Conservation (phyloP, 2,329 filamentous ascomycete species). For the Botrytis porri region DNA sequence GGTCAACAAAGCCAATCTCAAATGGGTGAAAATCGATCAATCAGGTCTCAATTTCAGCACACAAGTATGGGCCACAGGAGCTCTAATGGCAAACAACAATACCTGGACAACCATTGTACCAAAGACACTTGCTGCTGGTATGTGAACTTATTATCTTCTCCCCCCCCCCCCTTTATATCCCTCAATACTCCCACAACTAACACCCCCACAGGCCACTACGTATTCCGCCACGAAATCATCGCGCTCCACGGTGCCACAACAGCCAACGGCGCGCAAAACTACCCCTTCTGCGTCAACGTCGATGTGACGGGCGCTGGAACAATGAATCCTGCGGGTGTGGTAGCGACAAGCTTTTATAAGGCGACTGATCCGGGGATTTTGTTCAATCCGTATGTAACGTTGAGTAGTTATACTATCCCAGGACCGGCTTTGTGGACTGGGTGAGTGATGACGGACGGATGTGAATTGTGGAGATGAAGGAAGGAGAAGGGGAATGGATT, state of each 20-base stretch:
- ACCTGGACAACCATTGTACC: conserved; percentile 12
- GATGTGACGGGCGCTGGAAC: conserved; percentile 45
- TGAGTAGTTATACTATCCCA: conserved; percentile 30
- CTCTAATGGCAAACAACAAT: conserved; percentile 11
- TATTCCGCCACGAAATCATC: conserved; percentile 52
- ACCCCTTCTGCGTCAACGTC: conserved; percentile 51
- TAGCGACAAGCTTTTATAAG: conserved; percentile 43
- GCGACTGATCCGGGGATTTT: conserved; percentile 43
- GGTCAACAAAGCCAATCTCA: conserved; percentile 12
- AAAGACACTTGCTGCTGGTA: conserved; percentile 13
- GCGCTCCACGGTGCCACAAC: conserved; percentile 27
- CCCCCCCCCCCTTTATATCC: not conserved
- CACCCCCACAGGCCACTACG: conserved; percentile 48
- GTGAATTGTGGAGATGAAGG: too few species aligned
- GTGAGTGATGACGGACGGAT: not conserved
- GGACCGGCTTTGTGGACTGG: conserved; percentile 15
- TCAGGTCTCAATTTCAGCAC: conserved; percentile 6
- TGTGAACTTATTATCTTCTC: not conserved
- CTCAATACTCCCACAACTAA: conserved; percentile 28
- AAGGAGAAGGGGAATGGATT: too few species aligned
- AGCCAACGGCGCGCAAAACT: conserved; percentile 47
- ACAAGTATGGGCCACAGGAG: conserved; percentile 7
- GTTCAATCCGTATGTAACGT: conserved; percentile 40
- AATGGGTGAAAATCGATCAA: conserved; percentile 16
- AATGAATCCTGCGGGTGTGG: conserved; percentile 38